These are phyloP conservation scores for Salvia miltiorrhiza DNA, from an alignment of 257 asterid genomes.

Conservation along the genomic window DNA sequence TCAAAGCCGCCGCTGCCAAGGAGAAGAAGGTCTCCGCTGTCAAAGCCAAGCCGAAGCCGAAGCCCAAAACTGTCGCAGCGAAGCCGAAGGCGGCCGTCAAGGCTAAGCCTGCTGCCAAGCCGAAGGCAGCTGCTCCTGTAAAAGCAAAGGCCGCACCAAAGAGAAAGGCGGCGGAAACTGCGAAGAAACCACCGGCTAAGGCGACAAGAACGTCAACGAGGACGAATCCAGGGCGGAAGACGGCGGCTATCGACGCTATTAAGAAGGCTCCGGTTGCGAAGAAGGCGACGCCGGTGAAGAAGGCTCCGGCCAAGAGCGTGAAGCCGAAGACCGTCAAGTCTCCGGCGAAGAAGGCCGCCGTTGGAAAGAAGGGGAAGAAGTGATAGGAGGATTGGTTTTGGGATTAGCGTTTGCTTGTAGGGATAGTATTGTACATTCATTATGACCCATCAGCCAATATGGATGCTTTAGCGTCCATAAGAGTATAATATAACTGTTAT, in stretches of 20 bases:
- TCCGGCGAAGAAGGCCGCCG: constrained; percentile 41
- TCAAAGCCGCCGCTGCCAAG: constrained; percentile 26
- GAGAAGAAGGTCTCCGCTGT: constrained; percentile 12
- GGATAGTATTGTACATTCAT: constrained; percentile 45
- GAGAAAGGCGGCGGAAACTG: constrained; percentile 43
- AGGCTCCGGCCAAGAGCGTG: constrained; percentile 27
- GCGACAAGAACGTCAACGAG: constrained; percentile 46
- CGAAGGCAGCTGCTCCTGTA: constrained; percentile 26
- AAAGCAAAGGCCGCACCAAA: constrained; percentile 40
- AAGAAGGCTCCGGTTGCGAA: constrained; percentile 35
- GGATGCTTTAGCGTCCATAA: constrained; percentile 15
- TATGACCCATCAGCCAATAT: constrained; percentile 1
- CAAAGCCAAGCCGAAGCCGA: constrained; percentile 23
- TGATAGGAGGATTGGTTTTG: constrained; percentile 22
- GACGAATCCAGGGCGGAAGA: constrained; percentile 40
- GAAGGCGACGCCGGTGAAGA: constrained; percentile 37
- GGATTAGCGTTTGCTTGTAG: constrained; percentile 22
- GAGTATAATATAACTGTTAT: constrained; percentile 14
- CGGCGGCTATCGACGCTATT: background rate
- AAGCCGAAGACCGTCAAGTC: constrained; percentile 35
- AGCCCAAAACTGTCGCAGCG: background rate
- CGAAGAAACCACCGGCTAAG: constrained; percentile 55
- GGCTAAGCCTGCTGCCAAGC: constrained; percentile 27
- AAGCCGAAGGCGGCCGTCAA: constrained; percentile 20
- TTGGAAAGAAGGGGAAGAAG: constrained; percentile 42